Conservation (phyloP, 257 asterid genomes). For the Eustoma russellianum region DNA sequence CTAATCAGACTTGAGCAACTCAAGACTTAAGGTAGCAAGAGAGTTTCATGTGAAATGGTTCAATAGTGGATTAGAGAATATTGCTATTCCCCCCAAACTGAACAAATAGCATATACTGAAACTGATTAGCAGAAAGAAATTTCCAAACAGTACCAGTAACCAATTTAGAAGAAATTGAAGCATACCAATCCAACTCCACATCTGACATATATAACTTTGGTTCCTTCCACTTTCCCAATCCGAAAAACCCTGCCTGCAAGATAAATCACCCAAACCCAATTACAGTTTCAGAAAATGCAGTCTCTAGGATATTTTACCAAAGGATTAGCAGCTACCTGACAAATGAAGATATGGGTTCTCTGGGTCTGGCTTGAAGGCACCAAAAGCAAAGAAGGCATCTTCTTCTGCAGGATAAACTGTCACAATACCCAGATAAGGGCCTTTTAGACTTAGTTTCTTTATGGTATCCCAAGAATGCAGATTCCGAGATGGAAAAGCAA, state of each 20-base stretch:
- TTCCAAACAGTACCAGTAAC: too few relatives aligned
- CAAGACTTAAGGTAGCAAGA: background rate
- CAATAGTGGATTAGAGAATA: background rate
- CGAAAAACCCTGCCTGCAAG: conserved; percentile 46
- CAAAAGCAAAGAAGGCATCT: conserved; percentile 41
- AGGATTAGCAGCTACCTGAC: conserved; percentile 20
- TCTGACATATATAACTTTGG: conserved; percentile 43
- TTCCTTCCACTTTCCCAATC: conserved; percentile 33
- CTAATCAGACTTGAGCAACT: too few relatives aligned
- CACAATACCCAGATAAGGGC: conserved; percentile 47
- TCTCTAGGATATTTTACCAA: too few relatives aligned
- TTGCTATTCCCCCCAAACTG: background rate
- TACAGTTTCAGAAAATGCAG: background rate
- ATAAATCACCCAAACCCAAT: background rate
- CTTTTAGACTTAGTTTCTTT: conserved; percentile 24
- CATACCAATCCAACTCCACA: conserved; percentile 54
- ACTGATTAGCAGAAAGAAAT: too few relatives aligned
- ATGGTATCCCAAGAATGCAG: conserved; percentile 5
- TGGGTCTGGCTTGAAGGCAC: conserved; percentile 27
- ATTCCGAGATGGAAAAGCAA: background rate
- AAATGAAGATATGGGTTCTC: conserved; percentile 38
- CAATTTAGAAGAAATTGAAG: too few relatives aligned
- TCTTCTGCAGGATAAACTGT: conserved; percentile 47
- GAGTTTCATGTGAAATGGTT: too few relatives aligned
- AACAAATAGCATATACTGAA: background rate